phyloP scores from a whole-genome alignment of 148 eudicot species.

The Vaccinium macrocarpon region DNA sequence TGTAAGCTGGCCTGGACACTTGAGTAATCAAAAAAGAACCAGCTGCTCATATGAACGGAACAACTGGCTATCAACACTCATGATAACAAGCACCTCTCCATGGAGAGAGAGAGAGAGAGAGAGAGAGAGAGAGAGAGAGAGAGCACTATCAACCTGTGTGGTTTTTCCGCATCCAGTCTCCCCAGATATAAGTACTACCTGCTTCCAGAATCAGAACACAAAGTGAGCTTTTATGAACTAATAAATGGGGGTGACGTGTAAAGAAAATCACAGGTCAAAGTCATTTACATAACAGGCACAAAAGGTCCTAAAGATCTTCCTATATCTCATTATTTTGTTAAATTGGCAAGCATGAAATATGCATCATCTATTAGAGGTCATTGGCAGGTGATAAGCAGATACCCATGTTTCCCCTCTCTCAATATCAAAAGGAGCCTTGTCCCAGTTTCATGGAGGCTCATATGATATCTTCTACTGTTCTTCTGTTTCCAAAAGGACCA shows the following conservation, averaged over 20 bases:
- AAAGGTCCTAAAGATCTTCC: neutral
- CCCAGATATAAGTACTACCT: slow-evolving; percentile 96
- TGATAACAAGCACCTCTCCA: neutral
- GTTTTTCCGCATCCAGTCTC: slow-evolving; percentile 99
- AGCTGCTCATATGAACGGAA: neutral
- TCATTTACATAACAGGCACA: neutral
- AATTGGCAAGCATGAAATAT: neutral
- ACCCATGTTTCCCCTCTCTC: neutral
- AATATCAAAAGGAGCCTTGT: neutral
- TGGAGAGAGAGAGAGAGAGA: neutral
- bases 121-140: slow-evolving; percentile 9
- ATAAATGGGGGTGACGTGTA: neutral
- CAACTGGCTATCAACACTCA: neutral
- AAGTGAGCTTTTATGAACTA: neutral
- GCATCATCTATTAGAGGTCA: slow-evolving; percentile 1
- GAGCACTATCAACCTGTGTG: slow-evolving; percentile 62
- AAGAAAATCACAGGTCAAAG: neutral
- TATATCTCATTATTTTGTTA: neutral
- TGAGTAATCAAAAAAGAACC: too few species aligned
- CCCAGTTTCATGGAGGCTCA: neutral
- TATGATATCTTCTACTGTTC: neutral
- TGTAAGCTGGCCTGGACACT: too few species aligned
- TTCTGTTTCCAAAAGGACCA: neutral
- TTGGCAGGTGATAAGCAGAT: neutral
- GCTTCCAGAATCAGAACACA: slow-evolving; percentile 25